These are phyloP conservation scores for Penicillium egyptiacum DNA, from an alignment of 495 filamentous ascomycete genomes.

Conservation along the genomic window DNA sequence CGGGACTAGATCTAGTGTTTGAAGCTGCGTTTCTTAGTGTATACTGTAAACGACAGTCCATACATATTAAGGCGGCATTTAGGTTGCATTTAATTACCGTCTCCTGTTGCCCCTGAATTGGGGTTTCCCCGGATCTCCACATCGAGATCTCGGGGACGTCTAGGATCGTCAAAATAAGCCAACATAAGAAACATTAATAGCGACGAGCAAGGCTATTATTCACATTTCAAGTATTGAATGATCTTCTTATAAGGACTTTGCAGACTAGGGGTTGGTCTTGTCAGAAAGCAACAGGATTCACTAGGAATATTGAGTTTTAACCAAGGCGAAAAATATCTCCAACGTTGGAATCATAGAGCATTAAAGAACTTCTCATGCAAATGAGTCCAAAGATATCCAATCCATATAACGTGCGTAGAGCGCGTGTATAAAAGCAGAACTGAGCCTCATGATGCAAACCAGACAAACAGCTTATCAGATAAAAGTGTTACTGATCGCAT, in stretches of 20 bases:
- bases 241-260: not conserved
- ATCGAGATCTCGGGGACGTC: not conserved
- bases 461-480: constrained; percentile 30
- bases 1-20: not conserved
- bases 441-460: constrained; percentile 23
- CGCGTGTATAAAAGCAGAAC: not conserved
- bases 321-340: not conserved
- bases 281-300: not conserved
- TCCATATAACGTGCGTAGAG: not conserved
- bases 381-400: not conserved
- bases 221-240: not conserved
- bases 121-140: constrained; percentile 12
- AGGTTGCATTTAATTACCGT: not conserved
- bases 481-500: constrained; percentile 22
- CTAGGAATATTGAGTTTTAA: not conserved
- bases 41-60: not conserved
- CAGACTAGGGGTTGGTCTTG: not conserved
- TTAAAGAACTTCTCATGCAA: not conserved
- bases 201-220: not conserved
- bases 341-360: not conserved
- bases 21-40: not conserved
- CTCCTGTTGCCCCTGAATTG: not conserved
- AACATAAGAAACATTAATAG: not conserved
- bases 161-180: not conserved
- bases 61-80: not conserved